Base-by-base conservation (phyloP, 345 rosid species). In the Dipteronia sinensis region DNA sequence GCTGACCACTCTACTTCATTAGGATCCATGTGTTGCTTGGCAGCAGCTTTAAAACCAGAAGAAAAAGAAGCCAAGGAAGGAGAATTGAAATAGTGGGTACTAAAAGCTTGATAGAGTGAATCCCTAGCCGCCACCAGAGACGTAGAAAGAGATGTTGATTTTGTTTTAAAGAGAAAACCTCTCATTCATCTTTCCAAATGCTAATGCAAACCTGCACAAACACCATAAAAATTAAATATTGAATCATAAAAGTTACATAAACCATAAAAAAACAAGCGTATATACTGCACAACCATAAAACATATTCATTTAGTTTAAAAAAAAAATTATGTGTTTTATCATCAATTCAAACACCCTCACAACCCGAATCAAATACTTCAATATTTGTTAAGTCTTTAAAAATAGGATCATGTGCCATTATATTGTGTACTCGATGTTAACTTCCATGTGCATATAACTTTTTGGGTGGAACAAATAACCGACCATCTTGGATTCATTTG, bases 1-100 rank as follows among this genome's bases (percentile, higher is more conserved):
- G 95, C 97, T 16, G 94, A 79, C 98, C 99, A 94, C 82, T 84
- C 86, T 47, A 47, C 22, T 40, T 47, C 59, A 8, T 49, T 59
- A 22, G 75, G 49, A 22, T 67, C 72, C 17, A 38, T 53, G 38
- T 15, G 65, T 1, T 71, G 71, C 63, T 65, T 49, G 77, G 49
- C 38, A 0, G 25, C n/a, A 10, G 71, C 13, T 17, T 20, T 59
- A 59, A 59, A 59, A 59, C 64, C 22, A 20, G 27, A 59, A 59
- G 46, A 47, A 31, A 31, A 29, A 29, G 77, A 74, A 65, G 63
- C 46, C 44, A 59, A 64, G 16, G 1, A 12, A 64, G 34, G 49
- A 47, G 8, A 19, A 29, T 4, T 29, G 46, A 10, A 65, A 10
- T 13, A 29, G 13, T 2, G 59, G 40, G 2, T 0, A 6, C 15